Conservation (phyloP, 208 protist species). For the Crithidia acanthocephali region DNA sequence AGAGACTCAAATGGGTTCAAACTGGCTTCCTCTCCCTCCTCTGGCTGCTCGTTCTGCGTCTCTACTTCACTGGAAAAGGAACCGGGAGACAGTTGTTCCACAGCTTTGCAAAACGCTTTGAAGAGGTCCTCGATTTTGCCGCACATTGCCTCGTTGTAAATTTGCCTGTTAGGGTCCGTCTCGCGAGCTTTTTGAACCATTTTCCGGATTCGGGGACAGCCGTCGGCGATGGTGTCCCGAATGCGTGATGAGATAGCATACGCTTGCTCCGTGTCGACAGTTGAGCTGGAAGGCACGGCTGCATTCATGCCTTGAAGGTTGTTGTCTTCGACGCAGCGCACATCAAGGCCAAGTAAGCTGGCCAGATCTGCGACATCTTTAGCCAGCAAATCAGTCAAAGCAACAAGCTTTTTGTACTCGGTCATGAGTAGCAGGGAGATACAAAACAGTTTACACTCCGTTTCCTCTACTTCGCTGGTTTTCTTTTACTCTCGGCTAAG, state of each 20-base stretch:
- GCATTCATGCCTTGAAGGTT: neutral
- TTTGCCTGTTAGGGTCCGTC: constrained; percentile 81
- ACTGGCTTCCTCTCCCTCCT: neutral
- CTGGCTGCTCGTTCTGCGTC: neutral
- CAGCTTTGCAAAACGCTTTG: constrained; percentile 34
- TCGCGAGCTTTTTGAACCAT: constrained; percentile 74
- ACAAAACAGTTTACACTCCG: too few relatives aligned
- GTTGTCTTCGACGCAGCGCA: too few relatives aligned
- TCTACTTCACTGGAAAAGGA: neutral
- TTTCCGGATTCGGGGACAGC: constrained; percentile 59
- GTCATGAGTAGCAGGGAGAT: constrained; percentile 19
- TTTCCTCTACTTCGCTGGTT: too few relatives aligned
- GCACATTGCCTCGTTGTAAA: constrained; percentile 93
- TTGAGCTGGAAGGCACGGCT: neutral
- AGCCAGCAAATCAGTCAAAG: constrained; percentile 11
- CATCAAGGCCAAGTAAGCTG: neutral
- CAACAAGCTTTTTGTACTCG: constrained; percentile 32
- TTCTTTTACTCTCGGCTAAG: too few relatives aligned
- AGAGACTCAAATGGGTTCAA: neutral
- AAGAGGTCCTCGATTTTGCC: constrained; percentile 80
- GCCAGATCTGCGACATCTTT: constrained; percentile 24
- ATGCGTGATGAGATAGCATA: constrained; percentile 16
- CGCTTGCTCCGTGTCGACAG: constrained; percentile 9
- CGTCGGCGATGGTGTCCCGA: constrained; percentile 16
- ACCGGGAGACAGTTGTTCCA: constrained; percentile 9